Conservation (phyloP, 805 yeast genomes). For the Cyberlindnera amylophila region DNA sequence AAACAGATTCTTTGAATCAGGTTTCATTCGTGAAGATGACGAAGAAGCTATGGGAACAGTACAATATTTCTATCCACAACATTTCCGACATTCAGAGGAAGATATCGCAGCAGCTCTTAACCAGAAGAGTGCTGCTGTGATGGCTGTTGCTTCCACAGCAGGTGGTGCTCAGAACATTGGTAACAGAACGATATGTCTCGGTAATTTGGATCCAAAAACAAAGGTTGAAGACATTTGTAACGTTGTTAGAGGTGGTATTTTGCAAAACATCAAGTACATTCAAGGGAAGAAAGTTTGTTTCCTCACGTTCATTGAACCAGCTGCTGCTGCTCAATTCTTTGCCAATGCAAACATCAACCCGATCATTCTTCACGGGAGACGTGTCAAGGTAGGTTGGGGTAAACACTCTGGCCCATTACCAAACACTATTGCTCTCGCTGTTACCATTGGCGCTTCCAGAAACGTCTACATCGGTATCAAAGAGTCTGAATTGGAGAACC, state of each 20-base stretch:
- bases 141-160: conserved; percentile 30
- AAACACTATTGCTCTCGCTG: conserved; percentile 54
- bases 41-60: conserved; percentile 2
- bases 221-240: conserved; percentile 73
- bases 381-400: conserved; percentile 67
- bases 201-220: conserved; percentile 60
- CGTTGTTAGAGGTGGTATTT: conserved; percentile 71
- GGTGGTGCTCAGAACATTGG: conserved; percentile 84
- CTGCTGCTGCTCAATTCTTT: conserved; percentile 63
- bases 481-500: conserved; percentile 31
- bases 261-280: conserved; percentile 53
- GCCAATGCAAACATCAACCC: conserved; percentile 57
- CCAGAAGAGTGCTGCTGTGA: conserved; percentile 14
- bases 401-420: conserved; percentile 61
- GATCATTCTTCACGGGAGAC: conserved; percentile 56
- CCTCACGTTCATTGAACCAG: conserved; percentile 62
- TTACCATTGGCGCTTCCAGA: conserved; percentile 71
- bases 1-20: conserved; percentile 52
- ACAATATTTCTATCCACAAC: conserved; percentile 9
- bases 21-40: conserved; percentile 10
- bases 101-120: conserved; percentile 10
- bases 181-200: conserved; percentile 68
- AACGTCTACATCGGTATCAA: conserved; percentile 69
- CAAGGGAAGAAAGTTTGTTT: conserved; percentile 60
- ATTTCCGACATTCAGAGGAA: conserved; percentile 9